phyloP scores from a whole-genome alignment of 1,284 basidiomycete species.

The Ganoderma lucidum region DNA sequence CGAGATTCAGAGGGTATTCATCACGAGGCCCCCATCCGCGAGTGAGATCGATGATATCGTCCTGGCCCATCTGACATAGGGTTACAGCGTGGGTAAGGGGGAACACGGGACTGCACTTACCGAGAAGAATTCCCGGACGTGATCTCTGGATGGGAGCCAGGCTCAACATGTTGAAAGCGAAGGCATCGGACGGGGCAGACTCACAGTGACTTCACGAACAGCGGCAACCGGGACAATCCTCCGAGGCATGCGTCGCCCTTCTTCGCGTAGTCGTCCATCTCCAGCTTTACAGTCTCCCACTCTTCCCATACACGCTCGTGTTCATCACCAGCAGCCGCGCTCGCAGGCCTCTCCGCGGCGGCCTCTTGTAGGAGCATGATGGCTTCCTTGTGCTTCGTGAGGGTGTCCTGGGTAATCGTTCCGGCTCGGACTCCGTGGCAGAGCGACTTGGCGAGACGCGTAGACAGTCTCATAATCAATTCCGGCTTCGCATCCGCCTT shows the following conservation, averaged over 20 bases:
- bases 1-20: conserved; percentile 20
- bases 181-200: conserved; percentile 1
- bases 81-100: not conserved
- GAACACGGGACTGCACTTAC: not conserved
- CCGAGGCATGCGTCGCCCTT: conserved; percentile 11
- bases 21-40: conserved; percentile 23
- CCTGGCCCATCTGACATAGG: conserved; percentile 23
- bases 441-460: conserved; percentile 21
- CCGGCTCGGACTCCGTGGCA: conserved; percentile 19
- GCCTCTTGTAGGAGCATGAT: conserved; percentile 10
- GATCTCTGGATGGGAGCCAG: conserved; percentile 2
- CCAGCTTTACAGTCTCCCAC: conserved; percentile 17
- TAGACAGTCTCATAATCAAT: conserved; percentile 22
- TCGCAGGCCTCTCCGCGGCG: not conserved
- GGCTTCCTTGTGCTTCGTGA: not conserved
- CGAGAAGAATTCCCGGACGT: conserved; percentile 13
- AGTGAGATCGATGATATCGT: conserved; percentile 26
- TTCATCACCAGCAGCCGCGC: conserved; percentile 1
- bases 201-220: conserved; percentile 18
- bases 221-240: conserved; percentile 21
- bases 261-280: conserved; percentile 7
- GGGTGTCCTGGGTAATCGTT: not conserved
- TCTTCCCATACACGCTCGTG: conserved; percentile 10
- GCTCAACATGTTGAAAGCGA: not conserved
- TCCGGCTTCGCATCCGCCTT: conserved; percentile 8